Percentiles rank a stretch among this genome's conserved stretches.
phyloP scores from a whole-genome alignment of 208 protist species.

The Crithidia brevicula region DNA sequence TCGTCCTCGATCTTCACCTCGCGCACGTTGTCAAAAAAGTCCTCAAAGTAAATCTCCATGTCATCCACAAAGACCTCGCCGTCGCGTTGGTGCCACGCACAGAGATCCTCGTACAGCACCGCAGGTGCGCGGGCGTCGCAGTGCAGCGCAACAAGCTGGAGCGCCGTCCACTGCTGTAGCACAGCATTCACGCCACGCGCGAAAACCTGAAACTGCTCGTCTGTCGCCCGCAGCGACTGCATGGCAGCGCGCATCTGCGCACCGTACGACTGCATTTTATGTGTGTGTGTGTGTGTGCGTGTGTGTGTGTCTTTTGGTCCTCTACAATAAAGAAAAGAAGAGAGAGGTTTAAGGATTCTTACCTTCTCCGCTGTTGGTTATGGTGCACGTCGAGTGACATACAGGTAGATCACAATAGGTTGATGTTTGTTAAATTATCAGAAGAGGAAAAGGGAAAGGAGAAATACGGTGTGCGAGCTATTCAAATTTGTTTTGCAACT shows the following conservation, averaged over 20 bases:
- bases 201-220: constrained; percentile 72
- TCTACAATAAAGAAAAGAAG: background rate
- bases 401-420: too few species aligned
- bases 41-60: constrained; percentile 87
- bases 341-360: background rate
- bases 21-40: constrained; percentile 76
- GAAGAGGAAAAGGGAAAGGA: background rate
- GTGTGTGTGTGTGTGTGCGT: constrained; percentile 1
- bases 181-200: constrained; percentile 65
- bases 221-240: constrained; percentile 53
- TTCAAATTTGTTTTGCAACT: too few species aligned
- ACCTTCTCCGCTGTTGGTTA: too few species aligned
- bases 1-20: constrained; percentile 85
- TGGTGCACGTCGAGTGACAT: too few species aligned
- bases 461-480: too few species aligned
- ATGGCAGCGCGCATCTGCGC: constrained; percentile 31
- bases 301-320: background rate
- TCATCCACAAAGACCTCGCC: constrained; percentile 89
- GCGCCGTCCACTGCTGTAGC: constrained; percentile 87
- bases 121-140: constrained; percentile 62
- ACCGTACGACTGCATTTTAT: constrained; percentile 27
- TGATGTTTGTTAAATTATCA: too few species aligned
- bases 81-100: constrained; percentile 63
- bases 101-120: constrained; percentile 65
- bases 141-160: constrained; percentile 82